Evolutionary conservation across 345 rosid species (phyloP).

Genomic region (Rhodamnia rubescens): DNA sequence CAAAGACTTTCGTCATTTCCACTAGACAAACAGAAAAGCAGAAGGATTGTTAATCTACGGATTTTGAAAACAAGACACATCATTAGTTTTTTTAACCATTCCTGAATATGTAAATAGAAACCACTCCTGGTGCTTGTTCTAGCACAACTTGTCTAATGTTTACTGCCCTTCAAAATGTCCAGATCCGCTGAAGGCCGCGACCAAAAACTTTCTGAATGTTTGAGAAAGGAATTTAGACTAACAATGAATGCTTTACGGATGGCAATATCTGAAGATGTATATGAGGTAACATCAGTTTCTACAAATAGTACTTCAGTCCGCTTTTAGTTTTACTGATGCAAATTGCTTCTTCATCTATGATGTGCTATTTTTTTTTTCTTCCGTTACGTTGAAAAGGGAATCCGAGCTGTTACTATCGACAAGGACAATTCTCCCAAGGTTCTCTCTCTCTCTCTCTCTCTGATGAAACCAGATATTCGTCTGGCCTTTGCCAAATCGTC

Average conservation of each 20-base stretch:
- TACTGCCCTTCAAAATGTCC: not conserved
- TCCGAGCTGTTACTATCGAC: conserved; percentile 80
- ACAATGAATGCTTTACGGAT: conserved; percentile 57
- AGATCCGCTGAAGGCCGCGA: conserved; percentile 90
- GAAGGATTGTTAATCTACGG: not conserved
- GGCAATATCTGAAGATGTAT: conserved; percentile 58
- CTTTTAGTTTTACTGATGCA: not conserved
- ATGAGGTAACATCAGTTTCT: conserved; percentile 45
- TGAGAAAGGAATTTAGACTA: conserved; percentile 78
- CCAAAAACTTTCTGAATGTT: conserved; percentile 51
- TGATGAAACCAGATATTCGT: not conserved
- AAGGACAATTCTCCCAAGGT: conserved; percentile 95
- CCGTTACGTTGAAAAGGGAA: conserved; percentile 40
- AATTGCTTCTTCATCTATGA: not conserved
- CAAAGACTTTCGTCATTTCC: not conserved
- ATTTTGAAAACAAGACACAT: not conserved
- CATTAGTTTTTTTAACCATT: not conserved
- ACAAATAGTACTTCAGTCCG: not conserved
- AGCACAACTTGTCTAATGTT: not conserved
- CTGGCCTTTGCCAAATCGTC: not conserved
- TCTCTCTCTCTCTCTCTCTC: not conserved
- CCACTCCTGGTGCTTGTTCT: not conserved
- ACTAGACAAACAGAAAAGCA: not conserved
- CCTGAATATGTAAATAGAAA: not conserved
- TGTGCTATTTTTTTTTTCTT: not conserved